These are phyloP conservation scores for Fusarium caatingaense DNA, from an alignment of 2,329 filamentous ascomycete species.

Conservation along the genomic window DNA sequence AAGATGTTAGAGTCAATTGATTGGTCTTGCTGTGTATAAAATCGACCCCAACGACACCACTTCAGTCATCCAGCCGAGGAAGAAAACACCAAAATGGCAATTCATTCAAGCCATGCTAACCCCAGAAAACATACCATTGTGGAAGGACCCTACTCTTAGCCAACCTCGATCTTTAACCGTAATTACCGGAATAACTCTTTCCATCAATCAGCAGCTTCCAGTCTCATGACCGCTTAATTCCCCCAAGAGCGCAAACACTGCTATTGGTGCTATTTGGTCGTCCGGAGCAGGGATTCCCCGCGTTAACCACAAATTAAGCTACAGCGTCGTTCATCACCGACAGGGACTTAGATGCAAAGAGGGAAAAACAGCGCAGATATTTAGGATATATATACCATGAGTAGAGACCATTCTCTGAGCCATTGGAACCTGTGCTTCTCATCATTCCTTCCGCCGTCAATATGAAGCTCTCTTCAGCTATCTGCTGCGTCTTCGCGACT, in stretches of 20 bases:
- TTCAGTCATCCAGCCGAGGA: too few relatives aligned
- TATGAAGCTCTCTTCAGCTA: constrained; percentile 33
- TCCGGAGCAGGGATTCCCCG: constrained; percentile 35
- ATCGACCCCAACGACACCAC: neutral
- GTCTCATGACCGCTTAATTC: neutral
- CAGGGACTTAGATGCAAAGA: neutral
- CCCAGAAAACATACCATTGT: neutral
- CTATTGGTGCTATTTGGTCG: constrained; percentile 40
- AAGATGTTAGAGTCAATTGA: neutral
- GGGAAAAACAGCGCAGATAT: neutral
- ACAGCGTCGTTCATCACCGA: neutral
- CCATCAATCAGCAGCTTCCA: constrained; percentile 6
- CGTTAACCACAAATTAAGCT: constrained; percentile 3
- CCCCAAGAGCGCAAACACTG: neutral
- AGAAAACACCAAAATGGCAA: neutral
- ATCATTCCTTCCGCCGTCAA: neutral
- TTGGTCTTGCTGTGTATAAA: neutral
- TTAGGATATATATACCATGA: constrained; percentile 13
- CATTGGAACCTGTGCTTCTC: neutral
- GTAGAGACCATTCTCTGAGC: too few relatives aligned
- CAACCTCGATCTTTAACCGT: constrained; percentile 23
- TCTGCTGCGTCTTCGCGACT: constrained; percentile 27
- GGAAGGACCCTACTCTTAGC: neutral
- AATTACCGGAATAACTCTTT: constrained; percentile 3
- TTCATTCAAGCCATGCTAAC: neutral